Percentiles rank a stretch among this genome's conserved stretches.
These are phyloP conservation scores for Suhomyces yuchorum DNA, from an alignment of 1,139 yeast genomes.

Conservation along the genomic window DNA sequence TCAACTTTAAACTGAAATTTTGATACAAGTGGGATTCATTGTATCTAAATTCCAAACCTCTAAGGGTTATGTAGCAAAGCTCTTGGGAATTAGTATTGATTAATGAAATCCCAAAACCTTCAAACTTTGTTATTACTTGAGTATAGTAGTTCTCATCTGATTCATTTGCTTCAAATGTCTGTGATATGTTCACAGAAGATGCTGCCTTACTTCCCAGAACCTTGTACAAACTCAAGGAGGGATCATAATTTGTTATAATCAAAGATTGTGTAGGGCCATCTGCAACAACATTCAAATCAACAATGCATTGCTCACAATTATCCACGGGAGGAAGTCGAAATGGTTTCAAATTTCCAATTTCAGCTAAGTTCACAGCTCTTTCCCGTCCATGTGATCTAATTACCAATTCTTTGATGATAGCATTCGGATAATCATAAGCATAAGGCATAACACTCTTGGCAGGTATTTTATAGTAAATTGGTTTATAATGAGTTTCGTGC, in stretches of 20 bases:
- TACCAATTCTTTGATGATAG: constrained; percentile 76
- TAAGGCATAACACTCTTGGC: constrained; percentile 96
- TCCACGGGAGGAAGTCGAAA: constrained; percentile 66
- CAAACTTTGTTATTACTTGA: constrained; percentile 64
- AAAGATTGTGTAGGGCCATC: constrained; percentile 95
- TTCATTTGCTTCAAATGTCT: constrained; percentile 63
- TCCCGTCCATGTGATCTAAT: constrained; percentile 73
- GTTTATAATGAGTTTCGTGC: constrained; percentile 57
- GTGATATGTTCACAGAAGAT: constrained; percentile 33
- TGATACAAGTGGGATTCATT: constrained; percentile 86
- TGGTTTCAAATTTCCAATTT: constrained; percentile 88
- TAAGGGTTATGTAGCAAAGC: constrained; percentile 73
- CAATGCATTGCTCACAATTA: constrained; percentile 51
- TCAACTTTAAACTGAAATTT: constrained; percentile 74
- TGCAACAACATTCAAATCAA: constrained; percentile 90
- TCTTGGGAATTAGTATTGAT: constrained; percentile 75
- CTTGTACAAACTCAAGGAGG: constrained; percentile 74
- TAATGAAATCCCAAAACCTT: constrained; percentile 88
- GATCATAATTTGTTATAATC: constrained; percentile 80
- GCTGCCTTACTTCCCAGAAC: constrained; percentile 32
- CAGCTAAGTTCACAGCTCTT: constrained; percentile 81
- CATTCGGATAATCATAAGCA: constrained; percentile 97
- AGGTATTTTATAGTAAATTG: constrained; percentile 77
- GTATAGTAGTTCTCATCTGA: constrained; percentile 69
- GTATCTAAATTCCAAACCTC: constrained; percentile 80